Conservation (phyloP, 2,329 filamentous ascomycete genomes). For the Ceratocystis lukuohia region DNA sequence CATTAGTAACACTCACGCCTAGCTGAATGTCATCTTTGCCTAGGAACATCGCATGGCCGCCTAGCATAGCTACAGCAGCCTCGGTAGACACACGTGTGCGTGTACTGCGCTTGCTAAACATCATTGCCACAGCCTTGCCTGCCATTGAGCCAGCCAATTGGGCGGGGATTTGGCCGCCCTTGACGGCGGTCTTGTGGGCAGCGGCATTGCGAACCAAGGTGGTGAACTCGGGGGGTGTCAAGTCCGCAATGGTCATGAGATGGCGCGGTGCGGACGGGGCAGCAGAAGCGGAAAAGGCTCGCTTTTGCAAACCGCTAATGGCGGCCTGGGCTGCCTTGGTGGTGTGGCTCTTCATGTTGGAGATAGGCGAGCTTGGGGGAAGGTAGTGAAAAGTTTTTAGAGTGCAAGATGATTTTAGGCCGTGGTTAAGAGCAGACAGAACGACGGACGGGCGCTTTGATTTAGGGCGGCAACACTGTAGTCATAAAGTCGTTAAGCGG, state of each 20-base stretch:
- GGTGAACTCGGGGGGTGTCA: slow-evolving; percentile 65
- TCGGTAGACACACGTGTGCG: slow-evolving; percentile 89
- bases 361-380: background rate
- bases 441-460: background rate
- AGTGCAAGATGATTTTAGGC: background rate
- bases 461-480: background rate
- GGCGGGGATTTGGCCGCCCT: slow-evolving; percentile 48
- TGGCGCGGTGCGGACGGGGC: slow-evolving; percentile 48
- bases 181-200: slow-evolving; percentile 62
- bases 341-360: slow-evolving; percentile 27
- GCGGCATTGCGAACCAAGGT: slow-evolving; percentile 72
- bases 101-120: slow-evolving; percentile 93
- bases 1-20: slow-evolving; percentile 44
- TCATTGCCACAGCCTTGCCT: slow-evolving; percentile 79
- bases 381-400: background rate
- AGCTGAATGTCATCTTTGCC: slow-evolving; percentile 94
- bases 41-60: slow-evolving; percentile 91
- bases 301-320: slow-evolving; percentile 29
- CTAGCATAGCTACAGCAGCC: slow-evolving; percentile 73
- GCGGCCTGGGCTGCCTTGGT: slow-evolving; percentile 27
- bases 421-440: background rate
- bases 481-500: background rate
- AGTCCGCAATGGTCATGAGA: slow-evolving; percentile 80
- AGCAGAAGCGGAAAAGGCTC: slow-evolving; percentile 32
- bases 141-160: slow-evolving; percentile 49